Conservation (phyloP, 2,329 filamentous ascomycete genomes). For the Fusarium tupiense region DNA sequence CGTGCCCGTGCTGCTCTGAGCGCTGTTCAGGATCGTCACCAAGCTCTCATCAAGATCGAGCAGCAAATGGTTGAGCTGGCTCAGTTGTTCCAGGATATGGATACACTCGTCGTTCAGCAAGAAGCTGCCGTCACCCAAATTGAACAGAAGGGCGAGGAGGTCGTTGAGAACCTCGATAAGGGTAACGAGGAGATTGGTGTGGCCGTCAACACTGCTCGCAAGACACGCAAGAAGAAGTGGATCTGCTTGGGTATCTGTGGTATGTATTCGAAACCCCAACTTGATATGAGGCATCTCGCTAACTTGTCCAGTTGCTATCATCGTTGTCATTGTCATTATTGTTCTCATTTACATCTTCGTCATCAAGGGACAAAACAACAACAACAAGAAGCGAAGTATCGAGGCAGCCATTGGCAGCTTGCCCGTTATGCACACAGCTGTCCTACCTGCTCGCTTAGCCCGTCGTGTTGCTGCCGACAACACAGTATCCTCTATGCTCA, state of each 20-base stretch:
- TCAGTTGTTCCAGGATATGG: constrained; percentile 89
- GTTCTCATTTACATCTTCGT: constrained; percentile 61
- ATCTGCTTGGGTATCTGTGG: constrained; percentile 82
- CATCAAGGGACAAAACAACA: constrained; percentile 46
- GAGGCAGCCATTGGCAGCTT: constrained; percentile 34
- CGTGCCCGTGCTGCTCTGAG: constrained; percentile 82
- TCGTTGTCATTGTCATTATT: constrained; percentile 62
- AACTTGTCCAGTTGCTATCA: constrained; percentile 58
- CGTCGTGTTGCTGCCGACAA: constrained; percentile 19
- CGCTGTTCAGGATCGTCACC: constrained; percentile 84
- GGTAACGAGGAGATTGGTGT: constrained; percentile 84
- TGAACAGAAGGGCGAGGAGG: constrained; percentile 86
- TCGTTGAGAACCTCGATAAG: constrained; percentile 83
- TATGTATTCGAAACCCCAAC: constrained; percentile 49
- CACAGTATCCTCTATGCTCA: constrained; percentile 23
- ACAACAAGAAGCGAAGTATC: constrained; percentile 46
- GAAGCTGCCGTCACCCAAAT: constrained; percentile 83
- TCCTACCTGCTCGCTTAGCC: constrained; percentile 26
- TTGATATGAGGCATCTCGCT: constrained; percentile 26
- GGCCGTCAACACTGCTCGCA: constrained; percentile 84
- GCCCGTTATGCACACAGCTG: constrained; percentile 38
- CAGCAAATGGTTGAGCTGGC: constrained; percentile 87
- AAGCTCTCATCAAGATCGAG: constrained; percentile 91
- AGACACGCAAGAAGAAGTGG: constrained; percentile 94
- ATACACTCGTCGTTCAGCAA: constrained; percentile 86